Percentiles rank a stretch among this genome's conserved stretches.
Evolutionary conservation across 1,139 yeast genomes (phyloP).

Genomic region (Candida anutae): DNA sequence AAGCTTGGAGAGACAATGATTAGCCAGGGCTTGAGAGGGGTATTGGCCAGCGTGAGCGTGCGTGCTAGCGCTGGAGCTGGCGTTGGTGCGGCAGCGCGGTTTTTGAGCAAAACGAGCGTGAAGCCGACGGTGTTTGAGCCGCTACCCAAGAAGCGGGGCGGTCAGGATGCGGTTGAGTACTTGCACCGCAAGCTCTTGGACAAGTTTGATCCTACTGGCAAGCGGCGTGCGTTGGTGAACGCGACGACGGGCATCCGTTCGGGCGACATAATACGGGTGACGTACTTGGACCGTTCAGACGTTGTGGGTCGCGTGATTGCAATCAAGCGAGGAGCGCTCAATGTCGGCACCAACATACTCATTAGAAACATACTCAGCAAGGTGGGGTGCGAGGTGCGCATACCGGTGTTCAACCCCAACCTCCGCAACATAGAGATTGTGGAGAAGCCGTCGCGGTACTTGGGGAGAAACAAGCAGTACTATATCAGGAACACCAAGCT

Average conservation of each 20-base stretch:
- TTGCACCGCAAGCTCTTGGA: constrained; percentile 43
- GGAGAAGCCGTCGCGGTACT: constrained; percentile 63
- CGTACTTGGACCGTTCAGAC: constrained; percentile 60
- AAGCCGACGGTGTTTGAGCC: constrained; percentile 44
- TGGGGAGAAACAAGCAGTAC: constrained; percentile 73
- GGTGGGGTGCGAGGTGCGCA: constrained; percentile 73
- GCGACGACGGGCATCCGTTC: constrained; percentile 49
- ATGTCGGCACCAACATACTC: constrained; percentile 62
- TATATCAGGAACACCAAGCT: constrained; percentile 77
- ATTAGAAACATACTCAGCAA: constrained; percentile 74
- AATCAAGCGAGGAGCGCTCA: constrained; percentile 53
- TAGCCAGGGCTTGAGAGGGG: too few relatives aligned
- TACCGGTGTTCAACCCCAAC: constrained; percentile 73
- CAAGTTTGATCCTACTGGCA: constrained; percentile 66
- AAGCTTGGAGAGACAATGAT: too few relatives aligned
- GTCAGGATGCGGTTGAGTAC: constrained; percentile 40
- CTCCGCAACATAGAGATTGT: constrained; percentile 67
- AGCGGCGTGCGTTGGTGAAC: constrained; percentile 58
- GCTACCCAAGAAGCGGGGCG: constrained; percentile 43
- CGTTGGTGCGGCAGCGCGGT: neutral
- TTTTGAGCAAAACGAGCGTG: neutral
- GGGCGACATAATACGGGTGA: constrained; percentile 76
- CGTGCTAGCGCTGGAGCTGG: neutral
- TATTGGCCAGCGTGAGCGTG: neutral
- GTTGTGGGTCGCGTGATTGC: constrained; percentile 74